Base-by-base conservation (phyloP, 2,329 filamentous ascomycete genomes). In the Colletotrichum magnum region DNA sequence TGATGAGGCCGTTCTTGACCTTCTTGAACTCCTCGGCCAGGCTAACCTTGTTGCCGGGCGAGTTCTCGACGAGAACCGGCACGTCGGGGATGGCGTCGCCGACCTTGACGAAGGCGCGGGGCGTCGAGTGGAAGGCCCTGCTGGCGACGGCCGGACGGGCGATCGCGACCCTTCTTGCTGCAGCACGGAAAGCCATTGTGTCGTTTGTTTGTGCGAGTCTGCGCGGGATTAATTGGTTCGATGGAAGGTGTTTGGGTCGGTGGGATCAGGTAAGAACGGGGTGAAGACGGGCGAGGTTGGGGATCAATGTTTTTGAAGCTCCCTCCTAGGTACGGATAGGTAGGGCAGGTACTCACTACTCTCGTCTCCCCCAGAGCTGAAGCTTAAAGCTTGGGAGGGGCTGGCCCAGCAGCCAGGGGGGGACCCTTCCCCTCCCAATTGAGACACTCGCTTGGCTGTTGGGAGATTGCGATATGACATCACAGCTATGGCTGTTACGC, bases 31-130 rank as follows among this genome's bases (percentile, higher is more conserved):
- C 94, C 72, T 92, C 88, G 74, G 93, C 89, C 69, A 98, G 87
- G 82, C 94, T 95, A 80, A 98, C 90, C 82, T 95, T 96, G 87
- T 94, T 97, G 70, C 93, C 94, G 1, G 95, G 95, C n/a, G 92
- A 94, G 82, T 89, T 88, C 83, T 98, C 93, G 72, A 91, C 91
- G 74, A 97, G 88, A 58, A 93, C 90, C 72, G 94, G 90, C 67
- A 95, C 83, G 80, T 90, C 83, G 52, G 95, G 96, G 64, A 98
- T 86, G 73, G 87, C 83, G 80, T 98, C 94, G 77, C 95, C 95
- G 69, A 90, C 90, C 75, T 92, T 88, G 78, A 98, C 92, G 73
- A 89, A 84, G 51, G 85, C 84, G 56, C 86, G 86, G 54, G 87
- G 81, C 43, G 91, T 89, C 72, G 86, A 84, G 83, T 94, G 92